A percentile compares a stretch with the other conserved stretches of the same genome.
Evolutionary conservation across 176 grass and related monocot genomes (phyloP).

Genomic region (Rhynchospora tenuis): DNA sequence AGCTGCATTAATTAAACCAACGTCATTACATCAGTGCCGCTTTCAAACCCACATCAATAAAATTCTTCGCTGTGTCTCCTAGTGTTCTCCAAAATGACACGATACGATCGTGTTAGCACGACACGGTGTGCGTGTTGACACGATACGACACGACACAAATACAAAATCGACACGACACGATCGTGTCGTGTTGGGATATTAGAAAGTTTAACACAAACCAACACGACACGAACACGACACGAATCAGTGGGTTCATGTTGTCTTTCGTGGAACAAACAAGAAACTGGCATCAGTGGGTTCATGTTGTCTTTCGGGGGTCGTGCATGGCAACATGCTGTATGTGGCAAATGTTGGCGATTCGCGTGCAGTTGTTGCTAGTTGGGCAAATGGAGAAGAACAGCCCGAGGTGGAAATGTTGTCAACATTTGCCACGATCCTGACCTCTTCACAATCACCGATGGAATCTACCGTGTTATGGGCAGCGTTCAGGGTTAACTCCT

Average conservation of each 20-base stretch:
- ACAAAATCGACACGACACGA: too few relatives aligned
- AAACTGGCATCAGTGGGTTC: constrained; percentile 22
- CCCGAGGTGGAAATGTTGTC: constrained; percentile 19
- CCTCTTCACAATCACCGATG: constrained; percentile 10
- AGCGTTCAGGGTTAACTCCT: constrained; percentile 26
- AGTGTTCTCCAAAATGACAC: too few relatives aligned
- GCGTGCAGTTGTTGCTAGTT: constrained; percentile 29
- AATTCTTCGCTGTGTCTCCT: too few relatives aligned
- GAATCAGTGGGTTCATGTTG: too few relatives aligned
- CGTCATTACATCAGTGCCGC: not conserved
- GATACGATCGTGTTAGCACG: too few relatives aligned
- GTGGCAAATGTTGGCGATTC: constrained; percentile 44
- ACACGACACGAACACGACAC: too few relatives aligned
- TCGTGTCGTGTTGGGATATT: too few relatives aligned
- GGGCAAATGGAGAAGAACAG: not conserved
- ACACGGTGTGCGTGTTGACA: too few relatives aligned
- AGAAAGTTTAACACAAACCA: too few relatives aligned
- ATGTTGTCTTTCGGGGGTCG: constrained; percentile 38
- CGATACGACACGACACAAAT: too few relatives aligned
- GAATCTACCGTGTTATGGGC: constrained; percentile 30
- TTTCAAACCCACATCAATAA: not conserved
- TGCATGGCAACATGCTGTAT: constrained; percentile 26
- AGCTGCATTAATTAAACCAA: not conserved
- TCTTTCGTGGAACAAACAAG: too few relatives aligned
- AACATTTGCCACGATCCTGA: constrained; percentile 14